Evolutionary conservation across 1,284 basidiomycete genomes (phyloP).

Genomic region (Sanghuangporus sanghuang): DNA sequence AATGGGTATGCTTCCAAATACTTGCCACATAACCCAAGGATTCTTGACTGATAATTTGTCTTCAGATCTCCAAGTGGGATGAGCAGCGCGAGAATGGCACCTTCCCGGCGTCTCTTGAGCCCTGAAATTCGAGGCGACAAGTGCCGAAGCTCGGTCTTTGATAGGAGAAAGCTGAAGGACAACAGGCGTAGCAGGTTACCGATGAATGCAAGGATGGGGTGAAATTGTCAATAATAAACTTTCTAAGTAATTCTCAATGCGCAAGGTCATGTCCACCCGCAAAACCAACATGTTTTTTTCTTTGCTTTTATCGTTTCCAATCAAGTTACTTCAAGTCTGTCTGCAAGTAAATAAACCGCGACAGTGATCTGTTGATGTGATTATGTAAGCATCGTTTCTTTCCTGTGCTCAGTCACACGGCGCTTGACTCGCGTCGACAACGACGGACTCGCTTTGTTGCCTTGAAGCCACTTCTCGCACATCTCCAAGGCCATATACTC

Average conservation of each 20-base stretch:
- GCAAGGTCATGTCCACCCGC: too few species aligned
- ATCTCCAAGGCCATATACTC: neutral
- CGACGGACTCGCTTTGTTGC: neutral
- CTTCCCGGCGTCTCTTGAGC: conserved; percentile 88
- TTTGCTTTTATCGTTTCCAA: too few species aligned
- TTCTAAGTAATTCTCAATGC: too few species aligned
- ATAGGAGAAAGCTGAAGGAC: too few species aligned
- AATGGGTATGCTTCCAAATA: conserved; percentile 59
- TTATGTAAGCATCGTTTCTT: too few species aligned
- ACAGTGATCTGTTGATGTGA: too few species aligned
- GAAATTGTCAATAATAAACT: too few species aligned
- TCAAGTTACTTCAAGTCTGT: too few species aligned
- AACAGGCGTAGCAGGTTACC: too few species aligned
- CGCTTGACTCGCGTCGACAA: neutral
- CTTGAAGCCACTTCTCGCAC: neutral
- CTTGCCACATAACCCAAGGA: neutral
- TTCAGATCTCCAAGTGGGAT: conserved; percentile 80
- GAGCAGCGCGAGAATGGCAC: conserved; percentile 90
- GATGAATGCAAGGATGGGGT: too few species aligned
- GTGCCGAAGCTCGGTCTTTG: neutral
- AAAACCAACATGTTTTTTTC: too few species aligned
- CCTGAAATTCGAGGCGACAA: conserved; percentile 36
- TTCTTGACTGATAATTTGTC: conserved; percentile 17
- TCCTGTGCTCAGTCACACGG: neutral
- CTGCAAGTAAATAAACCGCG: too few species aligned